Conservation (phyloP, 2,329 filamentous ascomycete species). For the Fusarium cicatricum region DNA sequence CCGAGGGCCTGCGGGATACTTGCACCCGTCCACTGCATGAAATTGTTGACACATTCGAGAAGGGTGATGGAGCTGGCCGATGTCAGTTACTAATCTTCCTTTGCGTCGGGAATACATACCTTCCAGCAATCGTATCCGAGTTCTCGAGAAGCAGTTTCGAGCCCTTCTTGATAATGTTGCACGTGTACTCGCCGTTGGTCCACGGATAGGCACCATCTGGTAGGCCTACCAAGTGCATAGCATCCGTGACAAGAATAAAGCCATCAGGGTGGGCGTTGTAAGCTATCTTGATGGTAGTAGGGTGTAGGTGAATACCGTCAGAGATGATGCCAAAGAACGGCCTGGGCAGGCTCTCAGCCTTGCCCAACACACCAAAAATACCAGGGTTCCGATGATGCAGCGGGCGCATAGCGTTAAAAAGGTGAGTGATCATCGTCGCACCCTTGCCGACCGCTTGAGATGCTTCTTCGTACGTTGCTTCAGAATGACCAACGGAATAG, state of each 20-base stretch:
- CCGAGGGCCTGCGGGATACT: slow-evolving; percentile 73
- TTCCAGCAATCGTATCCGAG: slow-evolving; percentile 80
- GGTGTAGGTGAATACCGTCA: slow-evolving; percentile 90
- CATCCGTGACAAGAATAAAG: slow-evolving; percentile 89
- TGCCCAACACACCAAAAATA: slow-evolving; percentile 85
- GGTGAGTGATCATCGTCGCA: slow-evolving; percentile 88
- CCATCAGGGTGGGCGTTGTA: slow-evolving; percentile 86
- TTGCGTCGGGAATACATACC: slow-evolving; percentile 55
- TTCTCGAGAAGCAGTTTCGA: slow-evolving; percentile 78
- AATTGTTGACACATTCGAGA: slow-evolving; percentile 85
- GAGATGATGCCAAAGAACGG: slow-evolving; percentile 91
- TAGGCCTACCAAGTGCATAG: slow-evolving; percentile 86
- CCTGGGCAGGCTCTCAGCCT: slow-evolving; percentile 63
- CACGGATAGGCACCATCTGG: slow-evolving; percentile 86
- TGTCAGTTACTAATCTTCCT: slow-evolving; percentile 1
- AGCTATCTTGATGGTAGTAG: slow-evolving; percentile 87
- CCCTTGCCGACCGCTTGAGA: slow-evolving; percentile 75
- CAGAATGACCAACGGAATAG: slow-evolving; percentile 85
- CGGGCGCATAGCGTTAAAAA: slow-evolving; percentile 94
- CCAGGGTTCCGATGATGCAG: slow-evolving; percentile 92
- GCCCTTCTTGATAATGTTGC: slow-evolving; percentile 74
- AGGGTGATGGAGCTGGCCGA: slow-evolving; percentile 69
- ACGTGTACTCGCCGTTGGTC: slow-evolving; percentile 74
- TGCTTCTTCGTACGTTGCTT: slow-evolving; percentile 86
- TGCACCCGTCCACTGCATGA: slow-evolving; percentile 76